Conservation (phyloP, 108 stramenopile genomes). For the Chaetoceros tenuissimus region DNA sequence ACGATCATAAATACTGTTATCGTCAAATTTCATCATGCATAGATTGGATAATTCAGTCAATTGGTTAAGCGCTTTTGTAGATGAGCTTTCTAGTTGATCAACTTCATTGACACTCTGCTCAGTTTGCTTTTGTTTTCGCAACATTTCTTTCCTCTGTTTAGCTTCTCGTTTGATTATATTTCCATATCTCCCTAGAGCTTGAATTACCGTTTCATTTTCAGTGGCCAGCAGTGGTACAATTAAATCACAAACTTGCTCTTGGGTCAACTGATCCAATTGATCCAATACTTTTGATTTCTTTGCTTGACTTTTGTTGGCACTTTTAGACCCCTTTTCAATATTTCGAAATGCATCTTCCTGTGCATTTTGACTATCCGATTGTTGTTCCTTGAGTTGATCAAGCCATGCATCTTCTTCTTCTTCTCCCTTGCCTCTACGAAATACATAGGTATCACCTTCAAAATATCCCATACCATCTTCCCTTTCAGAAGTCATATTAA, state of each 20-base stretch:
- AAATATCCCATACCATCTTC: constrained; percentile 77
- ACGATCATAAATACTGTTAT: constrained; percentile 52
- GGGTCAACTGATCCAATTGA: constrained; percentile 23
- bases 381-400: constrained; percentile 5
- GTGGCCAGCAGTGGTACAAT: constrained; percentile 40
- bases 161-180: constrained; percentile 22
- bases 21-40: constrained; percentile 54
- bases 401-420: constrained; percentile 9
- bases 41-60: constrained; percentile 62
- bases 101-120: neutral
- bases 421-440: constrained; percentile 56
- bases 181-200: constrained; percentile 59
- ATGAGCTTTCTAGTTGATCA: no score
- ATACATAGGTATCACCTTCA: constrained; percentile 80
- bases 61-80: constrained; percentile 34
- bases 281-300: constrained; percentile 20
- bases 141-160: constrained; percentile 3
- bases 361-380: constrained; percentile 1
- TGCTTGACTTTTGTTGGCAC: constrained; percentile 3
- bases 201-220: constrained; percentile 44
- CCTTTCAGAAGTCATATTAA: constrained; percentile 72
- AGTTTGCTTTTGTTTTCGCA: neutral
- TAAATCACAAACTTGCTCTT: constrained; percentile 26
- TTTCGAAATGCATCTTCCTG: constrained; percentile 16
- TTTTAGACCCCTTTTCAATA: constrained; percentile 3